A percentile compares a stretch with the other conserved stretches of the same genome.
phyloP scores from a whole-genome alignment of 208 protist species.

The Entamoeba invadens region DNA sequence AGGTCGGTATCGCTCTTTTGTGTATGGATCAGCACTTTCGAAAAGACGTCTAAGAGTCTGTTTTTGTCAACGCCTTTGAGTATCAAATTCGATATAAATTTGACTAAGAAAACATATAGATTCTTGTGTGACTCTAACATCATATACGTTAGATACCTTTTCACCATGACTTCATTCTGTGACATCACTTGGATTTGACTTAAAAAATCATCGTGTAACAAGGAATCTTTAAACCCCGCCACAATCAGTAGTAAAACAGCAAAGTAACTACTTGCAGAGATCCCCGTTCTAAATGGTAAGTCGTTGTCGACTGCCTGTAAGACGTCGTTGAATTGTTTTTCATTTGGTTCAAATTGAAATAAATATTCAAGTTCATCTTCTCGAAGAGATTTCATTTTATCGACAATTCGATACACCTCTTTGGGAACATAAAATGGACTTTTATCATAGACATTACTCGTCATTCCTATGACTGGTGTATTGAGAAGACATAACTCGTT shows the following conservation, averaged over 20 bases:
- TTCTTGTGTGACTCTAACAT: neutral
- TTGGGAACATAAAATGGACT: neutral
- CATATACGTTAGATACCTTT: neutral
- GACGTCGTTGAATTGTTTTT: neutral
- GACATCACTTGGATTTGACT: neutral
- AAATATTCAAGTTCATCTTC: neutral
- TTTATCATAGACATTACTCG: neutral
- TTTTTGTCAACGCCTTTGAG: neutral
- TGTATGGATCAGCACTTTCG: neutral
- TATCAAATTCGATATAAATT: neutral
- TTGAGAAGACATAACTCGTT: neutral
- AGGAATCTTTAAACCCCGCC: neutral
- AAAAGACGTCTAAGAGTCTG: neutral
- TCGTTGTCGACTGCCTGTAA: neutral
- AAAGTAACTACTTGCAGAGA: neutral
- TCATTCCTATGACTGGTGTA: neutral
- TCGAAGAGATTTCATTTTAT: neutral
- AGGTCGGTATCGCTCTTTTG: neutral
- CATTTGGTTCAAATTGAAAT: neutral
- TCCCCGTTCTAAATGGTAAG: neutral
- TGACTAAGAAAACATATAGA: neutral
- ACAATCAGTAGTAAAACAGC: neutral
- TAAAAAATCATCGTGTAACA: neutral
- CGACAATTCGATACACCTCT: neutral
- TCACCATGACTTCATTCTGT: neutral